These are phyloP conservation scores for Auriscalpium vulgare DNA, from an alignment of 768 basidiomycete species.

Conservation along the genomic window DNA sequence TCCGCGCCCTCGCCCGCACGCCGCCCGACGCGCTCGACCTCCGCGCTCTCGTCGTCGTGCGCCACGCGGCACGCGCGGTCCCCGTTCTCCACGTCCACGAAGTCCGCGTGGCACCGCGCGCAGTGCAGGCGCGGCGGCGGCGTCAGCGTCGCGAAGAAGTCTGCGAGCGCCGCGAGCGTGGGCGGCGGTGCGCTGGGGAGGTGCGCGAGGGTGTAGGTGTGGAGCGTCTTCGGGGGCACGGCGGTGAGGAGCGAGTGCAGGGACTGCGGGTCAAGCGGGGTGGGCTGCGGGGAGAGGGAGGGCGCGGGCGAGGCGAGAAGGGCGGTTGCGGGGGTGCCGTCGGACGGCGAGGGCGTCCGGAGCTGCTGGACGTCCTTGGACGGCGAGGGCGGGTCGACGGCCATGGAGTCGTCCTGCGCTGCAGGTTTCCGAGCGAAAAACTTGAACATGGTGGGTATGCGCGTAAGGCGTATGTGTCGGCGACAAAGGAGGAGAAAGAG, in stretches of 20 bases:
- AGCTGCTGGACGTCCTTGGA: background rate
- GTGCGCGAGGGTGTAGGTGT: slow-evolving; percentile 50
- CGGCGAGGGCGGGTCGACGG: background rate
- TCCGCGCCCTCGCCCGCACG: slow-evolving; percentile 25
- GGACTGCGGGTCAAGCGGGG: slow-evolving; percentile 22
- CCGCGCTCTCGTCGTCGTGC: slow-evolving; percentile 76
- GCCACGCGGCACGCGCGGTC: slow-evolving; percentile 61
- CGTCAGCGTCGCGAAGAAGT: slow-evolving; percentile 53
- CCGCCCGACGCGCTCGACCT: slow-evolving; percentile 52
- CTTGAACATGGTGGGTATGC: background rate
- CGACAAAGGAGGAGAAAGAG: background rate
- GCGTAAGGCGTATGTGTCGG: background rate
- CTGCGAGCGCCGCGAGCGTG: slow-evolving; percentile 38
- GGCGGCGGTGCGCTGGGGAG: slow-evolving; percentile 31
- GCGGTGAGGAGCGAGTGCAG: slow-evolving; percentile 46
- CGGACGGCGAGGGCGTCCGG: slow-evolving; percentile 1
- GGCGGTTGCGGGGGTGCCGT: background rate
- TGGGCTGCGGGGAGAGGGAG: background rate
- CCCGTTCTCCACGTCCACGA: slow-evolving; percentile 65
- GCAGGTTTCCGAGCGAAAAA: background rate
- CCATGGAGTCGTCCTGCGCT: background rate
- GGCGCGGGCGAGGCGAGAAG: background rate
- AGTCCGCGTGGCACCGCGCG: slow-evolving; percentile 64
- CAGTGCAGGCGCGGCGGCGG: slow-evolving; percentile 70
- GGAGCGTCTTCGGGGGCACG: slow-evolving; percentile 60